Conservation (phyloP, 1,284 basidiomycete species). For the Microbotryomycetes sp. region DNA sequence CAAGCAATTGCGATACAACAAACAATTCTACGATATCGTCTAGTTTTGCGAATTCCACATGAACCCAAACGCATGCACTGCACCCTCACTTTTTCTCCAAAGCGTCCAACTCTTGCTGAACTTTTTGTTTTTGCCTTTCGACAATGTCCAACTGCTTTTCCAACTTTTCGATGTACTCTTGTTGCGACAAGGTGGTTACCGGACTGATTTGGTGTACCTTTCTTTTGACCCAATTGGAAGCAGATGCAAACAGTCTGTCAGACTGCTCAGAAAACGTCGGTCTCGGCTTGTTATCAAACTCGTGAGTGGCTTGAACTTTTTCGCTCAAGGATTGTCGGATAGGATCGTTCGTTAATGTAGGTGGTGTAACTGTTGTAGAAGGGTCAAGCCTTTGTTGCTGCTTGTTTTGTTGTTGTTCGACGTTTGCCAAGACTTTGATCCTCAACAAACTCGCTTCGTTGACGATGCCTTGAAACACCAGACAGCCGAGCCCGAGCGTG, state of each 20-base stretch:
- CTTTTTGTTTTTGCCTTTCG: conserved; percentile 4
- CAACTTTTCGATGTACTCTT: conserved; percentile 13
- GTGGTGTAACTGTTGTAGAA: background rate
- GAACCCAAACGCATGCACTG: conserved; percentile 2
- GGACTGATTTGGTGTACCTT: conserved; percentile 1
- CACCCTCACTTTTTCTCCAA: conserved; percentile 2
- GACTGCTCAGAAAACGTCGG: conserved; percentile 26
- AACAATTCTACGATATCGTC: background rate
- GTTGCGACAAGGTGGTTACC: conserved; percentile 17
- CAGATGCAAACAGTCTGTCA: conserved; percentile 12
- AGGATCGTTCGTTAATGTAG: background rate
- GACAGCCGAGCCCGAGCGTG: conserved; percentile 22
- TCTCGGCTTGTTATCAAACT: background rate
- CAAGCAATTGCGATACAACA: conserved; percentile 3
- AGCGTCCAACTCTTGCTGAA: conserved; percentile 10
- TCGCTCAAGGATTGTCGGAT: background rate
- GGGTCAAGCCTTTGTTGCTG: background rate
- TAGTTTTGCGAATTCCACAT: conserved; percentile 16
- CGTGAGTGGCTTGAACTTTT: background rate
- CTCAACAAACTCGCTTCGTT: conserved; percentile 24
- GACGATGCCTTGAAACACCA: conserved; percentile 20
- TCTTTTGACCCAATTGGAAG: conserved; percentile 1
- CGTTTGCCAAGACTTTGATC: conserved; percentile 14
- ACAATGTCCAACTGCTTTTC: background rate
- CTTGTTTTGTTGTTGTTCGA: background rate